Base-by-base conservation (phyloP, 2,329 filamentous ascomycete species). In the Aureobasidium namibiae region DNA sequence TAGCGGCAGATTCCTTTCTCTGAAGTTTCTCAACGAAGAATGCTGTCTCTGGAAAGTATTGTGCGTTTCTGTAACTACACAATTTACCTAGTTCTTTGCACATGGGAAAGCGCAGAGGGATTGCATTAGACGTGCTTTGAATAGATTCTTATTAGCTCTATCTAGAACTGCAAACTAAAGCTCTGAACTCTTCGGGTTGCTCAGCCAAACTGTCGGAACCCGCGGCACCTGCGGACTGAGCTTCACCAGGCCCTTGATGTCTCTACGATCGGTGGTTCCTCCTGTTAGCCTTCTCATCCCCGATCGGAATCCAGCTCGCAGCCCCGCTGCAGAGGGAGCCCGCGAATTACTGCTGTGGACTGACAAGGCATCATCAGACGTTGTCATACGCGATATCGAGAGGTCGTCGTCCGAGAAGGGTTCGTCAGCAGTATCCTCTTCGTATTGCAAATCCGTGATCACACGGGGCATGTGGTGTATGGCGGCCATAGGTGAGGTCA, bases 341-440 rank as follows among this genome's bases (percentile, higher is more conserved):
- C 34, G 24, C 4, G 58, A 56, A 24, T 26, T 49, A 23, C 44
- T 52, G 23, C 46, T 38, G 31, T 57, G 48, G 5, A 56, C 36
- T 10, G 50, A 49, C 11, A 61, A 7, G 5, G 59, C 42, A 9
- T 68, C 66, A 7, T 69, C 71, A 4, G 61, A 61, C 2, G 68
- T 70, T 29, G 66, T 64, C 31, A 67, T 66, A 26, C 73, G 71
- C 49, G 67, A 79, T 64, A 71, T 85, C 76, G 65, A 85, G 76
- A 70, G 60, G 14, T 91, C 88, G 14, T 85, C 85, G 64, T 96
- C 92, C 0, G 90, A 95, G 65, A 92, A 87, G 0, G 88, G 80
- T 44, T 89, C 73, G 39, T 74, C 62, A 23, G 61, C 52, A n/a
- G 52, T 56, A 65, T 96, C 91, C 60, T 95, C 90, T 60, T 95